phyloP scores from a whole-genome alignment of 202 grass and related monocot species.

The Saccharum hybrid region DNA sequence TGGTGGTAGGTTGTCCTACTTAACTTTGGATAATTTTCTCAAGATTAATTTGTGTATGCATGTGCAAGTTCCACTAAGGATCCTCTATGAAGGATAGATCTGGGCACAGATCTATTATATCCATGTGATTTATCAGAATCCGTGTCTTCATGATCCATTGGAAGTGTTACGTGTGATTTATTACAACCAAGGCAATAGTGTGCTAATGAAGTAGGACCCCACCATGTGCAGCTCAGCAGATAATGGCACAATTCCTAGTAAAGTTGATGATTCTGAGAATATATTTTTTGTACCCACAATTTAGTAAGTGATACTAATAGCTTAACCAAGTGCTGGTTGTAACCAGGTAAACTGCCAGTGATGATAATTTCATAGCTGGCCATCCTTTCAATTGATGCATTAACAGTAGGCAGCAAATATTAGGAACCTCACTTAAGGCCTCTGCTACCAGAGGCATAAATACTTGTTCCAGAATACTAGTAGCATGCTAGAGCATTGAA shows the following conservation, averaged over 20 bases:
- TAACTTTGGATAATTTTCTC: not conserved
- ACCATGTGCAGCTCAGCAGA: not conserved
- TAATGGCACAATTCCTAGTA: constrained; percentile 5
- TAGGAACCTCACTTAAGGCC: constrained; percentile 1
- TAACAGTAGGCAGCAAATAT: not conserved
- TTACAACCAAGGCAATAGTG: not conserved
- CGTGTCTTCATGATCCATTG: not conserved
- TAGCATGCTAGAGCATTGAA: constrained; percentile 20
- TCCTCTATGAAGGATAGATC: not conserved
- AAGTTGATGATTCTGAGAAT: not conserved
- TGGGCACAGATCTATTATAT: not conserved
- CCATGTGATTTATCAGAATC: not conserved
- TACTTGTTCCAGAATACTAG: constrained; percentile 28
- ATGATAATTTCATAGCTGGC: not conserved
- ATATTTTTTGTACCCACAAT: not conserved
- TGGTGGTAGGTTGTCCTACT: not conserved
- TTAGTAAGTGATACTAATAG: not conserved
- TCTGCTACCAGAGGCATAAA: constrained; percentile 22
- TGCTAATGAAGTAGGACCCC: constrained; percentile 1
- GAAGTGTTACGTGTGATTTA: not conserved
- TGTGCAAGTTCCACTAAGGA: not conserved
- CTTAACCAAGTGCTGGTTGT: not conserved
- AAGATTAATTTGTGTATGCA: not conserved
- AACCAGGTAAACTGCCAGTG: not conserved
- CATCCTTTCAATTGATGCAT: not conserved